A percentile compares a stretch with the other conserved stretches of the same genome.
Conservation (phyloP, 495 filamentous ascomycete species). For the Talaromyces proteolyticus region DNA sequence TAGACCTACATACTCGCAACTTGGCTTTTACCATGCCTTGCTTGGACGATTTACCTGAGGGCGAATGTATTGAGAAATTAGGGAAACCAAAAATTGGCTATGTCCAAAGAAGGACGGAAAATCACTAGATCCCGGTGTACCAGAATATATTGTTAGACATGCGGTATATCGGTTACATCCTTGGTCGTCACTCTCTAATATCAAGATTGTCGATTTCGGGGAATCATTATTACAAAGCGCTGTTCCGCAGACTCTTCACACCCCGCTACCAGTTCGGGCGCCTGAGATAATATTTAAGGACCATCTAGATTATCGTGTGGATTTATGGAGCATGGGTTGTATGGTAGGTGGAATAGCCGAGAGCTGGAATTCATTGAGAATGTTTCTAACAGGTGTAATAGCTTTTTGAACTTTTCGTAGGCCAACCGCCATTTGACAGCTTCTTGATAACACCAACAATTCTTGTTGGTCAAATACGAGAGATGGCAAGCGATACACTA, state of each 20-base stretch:
- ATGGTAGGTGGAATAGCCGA: conserved; percentile 21
- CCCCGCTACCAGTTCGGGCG: conserved; percentile 26
- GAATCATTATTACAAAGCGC: conserved; percentile 27
- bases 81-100: conserved; percentile 28
- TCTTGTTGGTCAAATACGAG: conserved; percentile 26
- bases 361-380: background rate
- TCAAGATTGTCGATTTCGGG: conserved; percentile 39
- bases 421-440: conserved; percentile 31
- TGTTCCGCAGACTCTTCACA: conserved; percentile 22
- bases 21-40: conserved; percentile 29
- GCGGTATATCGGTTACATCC: conserved; percentile 13
- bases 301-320: conserved; percentile 31
- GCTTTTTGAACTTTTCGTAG: conserved; percentile 33
- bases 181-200: conserved; percentile 13
- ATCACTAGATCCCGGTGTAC: conserved; percentile 20
- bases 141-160: conserved; percentile 29
- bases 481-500: conserved; percentile 24
- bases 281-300: conserved; percentile 38
- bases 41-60: conserved; percentile 17
- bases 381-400: conserved; percentile 14
- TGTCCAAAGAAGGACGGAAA: conserved; percentile 27
- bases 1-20: conserved; percentile 44
- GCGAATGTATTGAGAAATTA: conserved; percentile 24
- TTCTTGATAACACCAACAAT: conserved; percentile 22
- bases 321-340: conserved; percentile 39